Conservation (phyloP, 2,329 filamentous ascomycete species). For the Phyllosticta citribraziliensis region DNA sequence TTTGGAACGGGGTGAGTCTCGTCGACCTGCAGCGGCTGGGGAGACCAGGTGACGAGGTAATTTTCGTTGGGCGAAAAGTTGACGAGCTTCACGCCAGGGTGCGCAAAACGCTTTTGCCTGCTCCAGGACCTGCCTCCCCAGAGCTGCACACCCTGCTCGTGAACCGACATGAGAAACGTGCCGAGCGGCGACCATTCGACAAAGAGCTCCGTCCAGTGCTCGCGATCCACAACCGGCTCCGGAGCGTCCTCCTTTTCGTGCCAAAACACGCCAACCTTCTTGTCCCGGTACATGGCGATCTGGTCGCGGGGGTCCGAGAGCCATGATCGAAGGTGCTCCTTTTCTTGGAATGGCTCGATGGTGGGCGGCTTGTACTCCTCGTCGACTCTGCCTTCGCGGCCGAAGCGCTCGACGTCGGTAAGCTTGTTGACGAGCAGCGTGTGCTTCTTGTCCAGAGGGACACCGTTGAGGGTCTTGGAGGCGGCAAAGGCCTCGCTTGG, state of each 20-base stretch:
- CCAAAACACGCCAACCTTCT: constrained; percentile 92
- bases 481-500: constrained; percentile 82
- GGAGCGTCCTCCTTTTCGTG: constrained; percentile 91
- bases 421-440: constrained; percentile 94
- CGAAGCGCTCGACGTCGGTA: constrained; percentile 93
- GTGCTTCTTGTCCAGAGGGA: constrained; percentile 93
- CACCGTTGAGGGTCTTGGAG: constrained; percentile 76
- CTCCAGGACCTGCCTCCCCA: constrained; percentile 90
- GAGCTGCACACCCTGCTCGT: constrained; percentile 91
- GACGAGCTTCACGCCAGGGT: constrained; percentile 90
- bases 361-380: constrained; percentile 78
- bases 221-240: constrained; percentile 81
- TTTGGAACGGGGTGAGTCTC: constrained; percentile 79
- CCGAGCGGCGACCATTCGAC: constrained; percentile 96
- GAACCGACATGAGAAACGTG: constrained; percentile 88
- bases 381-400: constrained; percentile 83
- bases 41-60: constrained; percentile 95
- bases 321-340: constrained; percentile 92
- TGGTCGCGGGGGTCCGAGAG: constrained; percentile 86
- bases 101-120: constrained; percentile 84
- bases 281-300: constrained; percentile 87
- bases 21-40: constrained; percentile 82
- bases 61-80: constrained; percentile 91
- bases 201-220: constrained; percentile 96
- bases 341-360: constrained; percentile 77